These are phyloP conservation scores for Gamarada debralockiae DNA, from an alignment of 495 filamentous ascomycete genomes.

Conservation along the genomic window DNA sequence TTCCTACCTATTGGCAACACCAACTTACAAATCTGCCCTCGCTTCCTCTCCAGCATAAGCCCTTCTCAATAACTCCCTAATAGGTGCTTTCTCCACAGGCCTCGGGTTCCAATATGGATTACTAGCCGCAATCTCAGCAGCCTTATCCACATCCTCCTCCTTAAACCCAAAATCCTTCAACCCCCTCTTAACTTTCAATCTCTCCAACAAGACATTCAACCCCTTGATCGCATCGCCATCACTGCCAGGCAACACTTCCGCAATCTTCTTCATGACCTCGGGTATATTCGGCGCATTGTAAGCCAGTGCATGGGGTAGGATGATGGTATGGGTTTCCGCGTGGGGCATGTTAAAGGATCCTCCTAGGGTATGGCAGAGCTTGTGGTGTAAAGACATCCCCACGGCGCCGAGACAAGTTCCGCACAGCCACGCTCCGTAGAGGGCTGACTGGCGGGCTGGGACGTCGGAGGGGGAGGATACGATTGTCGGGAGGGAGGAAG, in stretches of 20 bases:
- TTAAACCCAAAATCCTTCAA: constrained; percentile 60
- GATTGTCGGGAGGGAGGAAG: constrained; percentile 52
- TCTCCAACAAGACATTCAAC: constrained; percentile 54
- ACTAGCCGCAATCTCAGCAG: constrained; percentile 58
- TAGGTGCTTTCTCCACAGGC: constrained; percentile 48
- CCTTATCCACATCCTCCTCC: constrained; percentile 63
- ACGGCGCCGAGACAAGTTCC: constrained; percentile 60
- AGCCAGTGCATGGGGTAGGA: constrained; percentile 62
- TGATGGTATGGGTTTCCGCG: constrained; percentile 65
- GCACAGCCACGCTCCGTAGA: constrained; percentile 68
- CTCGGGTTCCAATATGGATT: constrained; percentile 67
- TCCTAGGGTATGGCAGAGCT: constrained; percentile 65
- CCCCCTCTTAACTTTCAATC: constrained; percentile 53
- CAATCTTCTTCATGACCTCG: constrained; percentile 53
- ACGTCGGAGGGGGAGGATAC: constrained; percentile 42
- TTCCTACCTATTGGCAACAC: not conserved
- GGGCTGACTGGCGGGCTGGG: constrained; percentile 51
- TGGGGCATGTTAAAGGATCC: constrained; percentile 69
- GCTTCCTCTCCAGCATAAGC: constrained; percentile 68
- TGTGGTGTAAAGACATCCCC: constrained; percentile 69
- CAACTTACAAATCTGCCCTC: constrained; percentile 47
- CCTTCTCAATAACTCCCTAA: constrained; percentile 60
- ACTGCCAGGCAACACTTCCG: constrained; percentile 52
- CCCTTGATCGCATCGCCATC: constrained; percentile 56
- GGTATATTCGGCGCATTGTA: constrained; percentile 65